Conservation (phyloP, 768 basidiomycete species). For the Tubosaeta brunneosetosa region DNA sequence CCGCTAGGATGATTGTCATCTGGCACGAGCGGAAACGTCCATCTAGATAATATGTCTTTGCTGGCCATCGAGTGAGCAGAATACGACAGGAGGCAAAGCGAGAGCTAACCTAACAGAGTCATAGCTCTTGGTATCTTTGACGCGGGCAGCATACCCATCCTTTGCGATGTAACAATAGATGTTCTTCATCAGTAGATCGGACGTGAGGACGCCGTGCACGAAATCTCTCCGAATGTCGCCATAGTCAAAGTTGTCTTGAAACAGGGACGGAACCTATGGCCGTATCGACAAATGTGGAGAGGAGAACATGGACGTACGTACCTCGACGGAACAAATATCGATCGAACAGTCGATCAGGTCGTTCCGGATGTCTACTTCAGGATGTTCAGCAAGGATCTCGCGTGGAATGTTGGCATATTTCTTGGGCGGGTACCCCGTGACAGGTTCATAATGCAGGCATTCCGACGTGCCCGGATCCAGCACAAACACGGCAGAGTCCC, state of each 20-base stretch:
- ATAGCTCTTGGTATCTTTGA: slow-evolving; percentile 89
- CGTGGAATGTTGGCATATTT: slow-evolving; percentile 65
- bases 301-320: slow-evolving; percentile 28
- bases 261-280: slow-evolving; percentile 82
- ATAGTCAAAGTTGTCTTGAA: slow-evolving; percentile 99
- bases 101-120: slow-evolving; percentile 73
- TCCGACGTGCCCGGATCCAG: slow-evolving; percentile 71
- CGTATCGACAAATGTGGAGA: background rate
- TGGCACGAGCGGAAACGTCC: slow-evolving; percentile 94
- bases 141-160: slow-evolving; percentile 88
- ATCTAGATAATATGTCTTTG: slow-evolving; percentile 88
- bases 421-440: slow-evolving; percentile 65
- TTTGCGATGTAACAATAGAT: slow-evolving; percentile 88
- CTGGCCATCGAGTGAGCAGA: slow-evolving; percentile 36
- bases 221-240: slow-evolving; percentile 89
- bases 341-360: slow-evolving; percentile 87
- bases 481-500: slow-evolving; percentile 75
- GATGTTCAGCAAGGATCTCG: slow-evolving; percentile 64
- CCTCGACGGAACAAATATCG: slow-evolving; percentile 93
- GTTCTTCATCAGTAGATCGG: slow-evolving; percentile 91
- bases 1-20: slow-evolving; percentile 88
- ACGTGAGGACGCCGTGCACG: slow-evolving; percentile 89
- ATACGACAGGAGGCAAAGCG: background rate
- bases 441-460: slow-evolving; percentile 81
- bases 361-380: slow-evolving; percentile 81